A percentile compares a stretch with the other conserved stretches of the same genome.
These are phyloP conservation scores for Wickerhamiella azymoides DNA, from an alignment of 805 yeast species.

Conservation along the genomic window DNA sequence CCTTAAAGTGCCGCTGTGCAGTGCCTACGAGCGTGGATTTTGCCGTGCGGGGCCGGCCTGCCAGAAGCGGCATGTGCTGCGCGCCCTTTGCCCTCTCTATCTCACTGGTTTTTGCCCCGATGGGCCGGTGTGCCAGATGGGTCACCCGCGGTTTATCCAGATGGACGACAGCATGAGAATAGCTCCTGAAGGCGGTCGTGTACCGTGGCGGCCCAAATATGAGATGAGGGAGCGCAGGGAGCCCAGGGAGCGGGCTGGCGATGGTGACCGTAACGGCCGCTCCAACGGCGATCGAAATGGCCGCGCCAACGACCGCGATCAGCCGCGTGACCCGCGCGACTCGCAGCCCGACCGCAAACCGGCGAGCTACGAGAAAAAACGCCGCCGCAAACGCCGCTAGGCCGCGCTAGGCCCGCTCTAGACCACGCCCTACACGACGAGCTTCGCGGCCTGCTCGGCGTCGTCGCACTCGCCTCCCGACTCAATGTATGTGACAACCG, in stretches of 20 bases:
- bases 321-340: not conserved
- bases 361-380: not conserved
- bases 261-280: not conserved
- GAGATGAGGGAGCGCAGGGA: not conserved
- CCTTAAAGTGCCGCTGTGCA: conserved; percentile 77
- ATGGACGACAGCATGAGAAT: conserved; percentile 28
- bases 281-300: not conserved
- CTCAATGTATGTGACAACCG: conserved; percentile 66
- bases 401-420: too few species aligned
- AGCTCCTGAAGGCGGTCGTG: conserved; percentile 17
- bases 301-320: not conserved
- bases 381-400: not conserved
- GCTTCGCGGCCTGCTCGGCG: not conserved
- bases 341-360: not conserved
- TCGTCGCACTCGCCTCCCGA: conserved; percentile 40
- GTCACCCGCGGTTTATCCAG: conserved; percentile 63
- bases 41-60: conserved; percentile 88
- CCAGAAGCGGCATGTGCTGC: conserved; percentile 63
- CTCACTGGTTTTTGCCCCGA: conserved; percentile 87
- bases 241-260: not conserved
- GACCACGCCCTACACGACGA: not conserved
- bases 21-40: conserved; percentile 71
- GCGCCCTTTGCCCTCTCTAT: conserved; percentile 62
- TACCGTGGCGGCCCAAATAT: not conserved
- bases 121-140: conserved; percentile 60